Evolutionary conservation across 2,329 filamentous ascomycete genomes (phyloP).

Genomic region (Cadophora sp.): DNA sequence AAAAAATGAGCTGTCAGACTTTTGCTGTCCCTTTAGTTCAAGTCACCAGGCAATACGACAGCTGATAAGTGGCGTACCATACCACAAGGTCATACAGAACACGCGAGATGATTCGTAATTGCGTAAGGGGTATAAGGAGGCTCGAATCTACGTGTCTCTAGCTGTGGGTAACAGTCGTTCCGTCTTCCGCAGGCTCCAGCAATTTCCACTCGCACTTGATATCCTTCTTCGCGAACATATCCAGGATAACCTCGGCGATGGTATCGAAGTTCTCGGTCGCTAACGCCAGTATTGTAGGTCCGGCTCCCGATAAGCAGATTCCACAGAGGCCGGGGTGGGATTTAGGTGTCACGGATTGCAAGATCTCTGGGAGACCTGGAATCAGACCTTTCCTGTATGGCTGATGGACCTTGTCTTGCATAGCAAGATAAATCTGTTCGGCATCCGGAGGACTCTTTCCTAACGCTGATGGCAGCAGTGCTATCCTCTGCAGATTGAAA

Average conservation of each 20-base stretch:
- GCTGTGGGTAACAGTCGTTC: slow-evolving; percentile 41
- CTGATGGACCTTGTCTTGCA: slow-evolving; percentile 99
- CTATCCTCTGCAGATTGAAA: slow-evolving; percentile 95
- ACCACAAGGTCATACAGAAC: not conserved
- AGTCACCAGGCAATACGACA: not conserved
- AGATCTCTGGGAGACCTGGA: slow-evolving; percentile 87
- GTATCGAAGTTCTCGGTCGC: slow-evolving; percentile 88
- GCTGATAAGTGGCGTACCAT: not conserved
- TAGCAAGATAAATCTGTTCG: slow-evolving; percentile 93
- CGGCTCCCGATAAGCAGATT: slow-evolving; percentile 93
- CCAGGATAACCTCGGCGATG: slow-evolving; percentile 82
- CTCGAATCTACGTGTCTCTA: slow-evolving; percentile 24
- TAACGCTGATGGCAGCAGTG: slow-evolving; percentile 86
- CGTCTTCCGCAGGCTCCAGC: slow-evolving; percentile 83
- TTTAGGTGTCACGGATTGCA: slow-evolving; percentile 87
- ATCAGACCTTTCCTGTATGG: slow-evolving; percentile 93
- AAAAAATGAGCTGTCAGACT: not conserved
- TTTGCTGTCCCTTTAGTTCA: not conserved
- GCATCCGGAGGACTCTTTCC: slow-evolving; percentile 90
- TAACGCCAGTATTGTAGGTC: slow-evolving; percentile 91
- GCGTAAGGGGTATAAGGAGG: not conserved
- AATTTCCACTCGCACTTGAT: slow-evolving; percentile 88
- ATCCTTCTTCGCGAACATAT: slow-evolving; percentile 72
- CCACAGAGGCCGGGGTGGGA: slow-evolving; percentile 88
- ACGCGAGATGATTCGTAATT: not conserved